phyloP scores from a whole-genome alignment of 331 rosid genomes.

The Spiraea crenata region DNA sequence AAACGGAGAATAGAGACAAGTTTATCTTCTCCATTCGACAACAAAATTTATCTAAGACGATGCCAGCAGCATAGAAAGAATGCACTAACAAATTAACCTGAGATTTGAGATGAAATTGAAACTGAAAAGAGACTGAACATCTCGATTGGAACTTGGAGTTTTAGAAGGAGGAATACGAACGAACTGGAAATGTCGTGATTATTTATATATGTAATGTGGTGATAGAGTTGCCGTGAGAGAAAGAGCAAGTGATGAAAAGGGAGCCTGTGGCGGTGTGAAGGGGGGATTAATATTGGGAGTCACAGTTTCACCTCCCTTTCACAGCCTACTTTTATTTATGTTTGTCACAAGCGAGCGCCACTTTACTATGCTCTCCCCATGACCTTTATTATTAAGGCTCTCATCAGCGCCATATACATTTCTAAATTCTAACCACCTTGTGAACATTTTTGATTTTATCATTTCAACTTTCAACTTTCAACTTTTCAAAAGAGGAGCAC shows the following conservation, averaged over 20 bases:
- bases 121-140: too few relatives aligned
- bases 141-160: background rate
- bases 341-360: slow-evolving; percentile 61
- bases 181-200: slow-evolving; percentile 10
- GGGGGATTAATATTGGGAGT: slow-evolving; percentile 42
- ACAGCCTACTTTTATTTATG: slow-evolving; percentile 63
- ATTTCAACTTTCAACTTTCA: slow-evolving; percentile 9
- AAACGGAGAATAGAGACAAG: background rate
- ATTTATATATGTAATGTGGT: slow-evolving; percentile 16
- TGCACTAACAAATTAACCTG: too few relatives aligned
- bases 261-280: slow-evolving; percentile 36
- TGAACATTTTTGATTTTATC: background rate
- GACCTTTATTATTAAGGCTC: slow-evolving; percentile 37
- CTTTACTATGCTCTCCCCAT: slow-evolving; percentile 39
- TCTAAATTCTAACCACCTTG: background rate
- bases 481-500: background rate
- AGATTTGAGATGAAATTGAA: too few relatives aligned
- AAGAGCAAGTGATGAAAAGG: slow-evolving; percentile 35
- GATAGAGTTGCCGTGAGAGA: slow-evolving; percentile 26
- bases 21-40: background rate
- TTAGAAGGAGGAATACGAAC: background rate
- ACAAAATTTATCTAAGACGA: background rate
- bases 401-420: too few relatives aligned
- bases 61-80: background rate
- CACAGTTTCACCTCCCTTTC: slow-evolving; percentile 60